phyloP scores from a whole-genome alignment of 352 stramenopile genomes.

The Blastocystis sp. region DNA sequence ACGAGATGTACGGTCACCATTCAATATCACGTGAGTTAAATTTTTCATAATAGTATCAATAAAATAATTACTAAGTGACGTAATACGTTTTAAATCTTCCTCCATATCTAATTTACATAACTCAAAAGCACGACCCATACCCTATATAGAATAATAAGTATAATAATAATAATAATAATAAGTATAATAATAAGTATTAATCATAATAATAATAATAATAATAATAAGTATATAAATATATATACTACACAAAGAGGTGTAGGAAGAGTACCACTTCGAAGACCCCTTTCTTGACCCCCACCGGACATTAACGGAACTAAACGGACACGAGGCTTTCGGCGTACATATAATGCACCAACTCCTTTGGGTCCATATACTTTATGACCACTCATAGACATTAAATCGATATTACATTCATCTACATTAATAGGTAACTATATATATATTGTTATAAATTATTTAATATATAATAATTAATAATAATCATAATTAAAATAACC shows the following conservation, averaged over 20 bases:
- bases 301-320: conserved; percentile 88
- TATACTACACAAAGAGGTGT: conserved; percentile 57
- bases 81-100: conserved; percentile 74
- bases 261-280: conserved; percentile 69
- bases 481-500: no score
- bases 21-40: conserved; percentile 77
- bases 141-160: conserved; percentile 39
- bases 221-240: no score
- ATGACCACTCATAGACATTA: conserved; percentile 89
- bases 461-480: neutral
- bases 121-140: conserved; percentile 69
- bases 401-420: conserved; percentile 90
- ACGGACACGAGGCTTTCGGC: conserved; percentile 72
- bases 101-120: conserved; percentile 77
- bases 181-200: no score
- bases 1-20: conserved; percentile 70
- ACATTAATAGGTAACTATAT: conserved; percentile 79
- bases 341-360: conserved; percentile 86
- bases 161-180: no score
- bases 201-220: no score
- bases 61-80: conserved; percentile 54
- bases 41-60: conserved; percentile 61
- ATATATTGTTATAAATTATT: neutral
- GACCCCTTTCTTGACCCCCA: conserved; percentile 83
- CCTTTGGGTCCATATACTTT: conserved; percentile 98